These are phyloP conservation scores for Alternaria alternata DNA, from an alignment of 2,329 filamentous ascomycete species.

Conservation along the genomic window DNA sequence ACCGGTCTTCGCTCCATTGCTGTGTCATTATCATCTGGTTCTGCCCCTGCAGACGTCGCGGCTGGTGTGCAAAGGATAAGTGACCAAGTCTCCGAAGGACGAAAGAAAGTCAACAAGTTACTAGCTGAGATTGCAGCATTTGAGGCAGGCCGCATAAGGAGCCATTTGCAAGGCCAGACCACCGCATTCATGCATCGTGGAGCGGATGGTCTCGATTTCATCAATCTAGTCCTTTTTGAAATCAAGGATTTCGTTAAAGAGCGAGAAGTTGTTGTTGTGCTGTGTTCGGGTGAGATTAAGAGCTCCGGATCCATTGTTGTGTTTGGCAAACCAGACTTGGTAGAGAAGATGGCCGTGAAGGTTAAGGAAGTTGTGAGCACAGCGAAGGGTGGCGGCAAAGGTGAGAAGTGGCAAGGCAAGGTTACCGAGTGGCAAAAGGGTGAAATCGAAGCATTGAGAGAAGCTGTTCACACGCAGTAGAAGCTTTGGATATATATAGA, in stretches of 20 bases:
- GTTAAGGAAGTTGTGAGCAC: constrained; percentile 37
- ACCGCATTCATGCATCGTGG: constrained; percentile 36
- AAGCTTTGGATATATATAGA: not conserved
- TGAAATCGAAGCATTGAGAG: constrained; percentile 39
- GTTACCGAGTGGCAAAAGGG: constrained; percentile 44
- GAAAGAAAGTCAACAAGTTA: constrained; percentile 41
- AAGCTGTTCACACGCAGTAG: constrained; percentile 25
- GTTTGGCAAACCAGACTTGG: constrained; percentile 35
- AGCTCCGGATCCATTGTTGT: constrained; percentile 37
- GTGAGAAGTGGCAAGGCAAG: constrained; percentile 48
- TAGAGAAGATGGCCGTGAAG: constrained; percentile 33
- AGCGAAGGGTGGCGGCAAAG: constrained; percentile 44
- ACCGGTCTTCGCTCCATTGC: constrained; percentile 38
- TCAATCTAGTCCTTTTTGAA: constrained; percentile 39
- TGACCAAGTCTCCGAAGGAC: constrained; percentile 33
- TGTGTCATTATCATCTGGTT: constrained; percentile 34
- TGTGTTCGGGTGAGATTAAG: constrained; percentile 42
- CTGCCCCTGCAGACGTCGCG: constrained; percentile 34
- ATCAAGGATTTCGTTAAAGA: constrained; percentile 37
- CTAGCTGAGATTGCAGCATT: constrained; percentile 38
- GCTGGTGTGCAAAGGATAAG: constrained; percentile 33
- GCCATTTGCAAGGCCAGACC: constrained; percentile 19
- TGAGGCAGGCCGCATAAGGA: constrained; percentile 37
- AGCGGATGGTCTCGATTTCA: constrained; percentile 41
- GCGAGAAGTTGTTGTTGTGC: constrained; percentile 30